phyloP scores from a whole-genome alignment of 1,139 yeast species.

The Keqinozyma sinolaborantium region DNA sequence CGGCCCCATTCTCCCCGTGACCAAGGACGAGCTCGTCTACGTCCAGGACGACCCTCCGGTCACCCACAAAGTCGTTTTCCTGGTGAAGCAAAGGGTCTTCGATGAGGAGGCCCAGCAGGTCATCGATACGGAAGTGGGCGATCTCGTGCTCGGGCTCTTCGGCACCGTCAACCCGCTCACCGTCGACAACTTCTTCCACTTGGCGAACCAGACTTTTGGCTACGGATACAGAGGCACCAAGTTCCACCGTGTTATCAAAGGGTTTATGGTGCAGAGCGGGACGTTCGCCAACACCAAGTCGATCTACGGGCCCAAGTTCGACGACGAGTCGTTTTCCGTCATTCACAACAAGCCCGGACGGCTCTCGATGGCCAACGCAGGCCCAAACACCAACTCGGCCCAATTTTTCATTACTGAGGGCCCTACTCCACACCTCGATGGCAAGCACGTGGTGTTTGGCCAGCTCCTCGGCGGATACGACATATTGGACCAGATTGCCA shows the following conservation, averaged over 20 bases:
- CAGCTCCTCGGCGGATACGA: slow-evolving; percentile 42
- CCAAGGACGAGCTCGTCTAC: slow-evolving; percentile 9
- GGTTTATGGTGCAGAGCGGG: slow-evolving; percentile 43
- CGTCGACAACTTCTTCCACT: slow-evolving; percentile 32
- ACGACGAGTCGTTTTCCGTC: slow-evolving; percentile 35
- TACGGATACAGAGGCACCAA: slow-evolving; percentile 29
- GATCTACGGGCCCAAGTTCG: slow-evolving; percentile 27
- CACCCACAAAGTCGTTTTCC: slow-evolving; percentile 23
- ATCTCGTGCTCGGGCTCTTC: slow-evolving; percentile 20
- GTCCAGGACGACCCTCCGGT: slow-evolving; percentile 22
- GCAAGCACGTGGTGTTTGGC: slow-evolving; percentile 58
- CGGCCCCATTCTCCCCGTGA: no score
- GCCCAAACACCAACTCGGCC: slow-evolving; percentile 39
- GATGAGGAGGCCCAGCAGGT: slow-evolving; percentile 10
- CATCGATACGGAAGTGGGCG: slow-evolving; percentile 13
- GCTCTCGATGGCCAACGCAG: slow-evolving; percentile 41
- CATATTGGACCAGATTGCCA: slow-evolving; percentile 34
- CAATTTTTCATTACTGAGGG: slow-evolving; percentile 39
- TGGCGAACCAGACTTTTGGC: slow-evolving; percentile 28
- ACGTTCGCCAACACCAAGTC: slow-evolving; percentile 31
- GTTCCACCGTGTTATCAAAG: slow-evolving; percentile 36
- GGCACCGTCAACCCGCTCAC: slow-evolving; percentile 35
- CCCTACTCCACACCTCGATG: slow-evolving; percentile 41
- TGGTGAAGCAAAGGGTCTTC: slow-evolving; percentile 12
- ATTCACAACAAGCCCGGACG: slow-evolving; percentile 36